Evolutionary conservation across 495 filamentous ascomycete genomes (phyloP).

Genomic region (Penicillium cosmopolitanum): DNA sequence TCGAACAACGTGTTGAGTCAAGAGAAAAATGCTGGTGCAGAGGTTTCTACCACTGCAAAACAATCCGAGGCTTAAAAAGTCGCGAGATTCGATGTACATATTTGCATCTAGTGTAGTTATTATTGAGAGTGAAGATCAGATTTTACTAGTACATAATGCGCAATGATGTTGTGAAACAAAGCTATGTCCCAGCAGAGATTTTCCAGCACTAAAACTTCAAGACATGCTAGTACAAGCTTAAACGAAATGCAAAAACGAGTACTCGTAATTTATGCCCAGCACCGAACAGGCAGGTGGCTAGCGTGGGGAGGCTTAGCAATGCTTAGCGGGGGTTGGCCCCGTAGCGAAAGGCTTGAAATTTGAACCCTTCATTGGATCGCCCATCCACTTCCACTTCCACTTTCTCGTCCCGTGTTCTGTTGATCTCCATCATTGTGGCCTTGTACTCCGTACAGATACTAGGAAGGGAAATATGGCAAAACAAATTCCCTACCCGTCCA

Average conservation of each 20-base stretch:
- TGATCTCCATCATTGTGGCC: background rate
- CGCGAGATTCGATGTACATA: background rate
- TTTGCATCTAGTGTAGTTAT: background rate
- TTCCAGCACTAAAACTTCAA: background rate
- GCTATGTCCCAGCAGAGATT: background rate
- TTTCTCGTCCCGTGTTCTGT: background rate
- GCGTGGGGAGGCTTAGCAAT: slow-evolving; percentile 20
- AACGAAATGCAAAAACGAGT: slow-evolving; percentile 8
- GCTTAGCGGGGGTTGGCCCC: slow-evolving; percentile 13
- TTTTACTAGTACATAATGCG: background rate
- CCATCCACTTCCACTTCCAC: background rate
- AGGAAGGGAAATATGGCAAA: no score
- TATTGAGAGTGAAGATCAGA: background rate
- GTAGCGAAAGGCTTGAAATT: background rate
- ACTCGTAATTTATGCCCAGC: slow-evolving; percentile 1
- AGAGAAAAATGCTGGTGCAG: slow-evolving; percentile 13
- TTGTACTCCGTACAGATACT: background rate
- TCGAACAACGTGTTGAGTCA: slow-evolving; percentile 3
- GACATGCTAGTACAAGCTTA: background rate
- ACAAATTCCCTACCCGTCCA: no score
- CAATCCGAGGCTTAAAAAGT: slow-evolving; percentile 8
- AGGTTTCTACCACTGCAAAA: slow-evolving; percentile 13
- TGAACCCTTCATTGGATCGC: background rate
- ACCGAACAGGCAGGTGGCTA: slow-evolving; percentile 1
- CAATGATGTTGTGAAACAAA: background rate